These are phyloP conservation scores for Fusarium keratoplasticum DNA, from an alignment of 2,329 filamentous ascomycete genomes.

Conservation along the genomic window DNA sequence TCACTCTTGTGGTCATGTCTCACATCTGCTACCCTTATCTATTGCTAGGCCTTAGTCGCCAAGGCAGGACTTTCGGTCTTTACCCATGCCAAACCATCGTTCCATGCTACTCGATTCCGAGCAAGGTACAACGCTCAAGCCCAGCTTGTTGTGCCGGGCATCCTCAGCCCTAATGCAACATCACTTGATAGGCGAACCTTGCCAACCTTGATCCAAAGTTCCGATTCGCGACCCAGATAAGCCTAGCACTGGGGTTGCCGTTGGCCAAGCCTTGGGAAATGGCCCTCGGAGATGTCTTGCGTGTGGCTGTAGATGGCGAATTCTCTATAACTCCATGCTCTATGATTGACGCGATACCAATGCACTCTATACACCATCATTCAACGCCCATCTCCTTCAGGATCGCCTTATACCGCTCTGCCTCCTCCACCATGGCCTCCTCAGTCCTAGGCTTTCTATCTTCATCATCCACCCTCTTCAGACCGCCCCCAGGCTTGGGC, in stretches of 20 bases:
- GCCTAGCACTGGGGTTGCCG: not conserved
- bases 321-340: not conserved
- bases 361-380: conserved; percentile 11
- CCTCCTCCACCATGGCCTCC: conserved; percentile 85
- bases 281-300: not conserved
- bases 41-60: not conserved
- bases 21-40: not conserved
- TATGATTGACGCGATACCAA: not conserved
- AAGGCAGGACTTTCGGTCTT: not conserved
- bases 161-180: not conserved
- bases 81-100: not conserved
- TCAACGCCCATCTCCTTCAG: conserved; percentile 57
- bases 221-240: not conserved
- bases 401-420: conserved; percentile 70
- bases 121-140: not conserved
- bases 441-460: conserved; percentile 73
- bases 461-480: conserved; percentile 79
- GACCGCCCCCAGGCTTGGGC: conserved; percentile 65
- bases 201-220: not conserved
- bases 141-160: not conserved
- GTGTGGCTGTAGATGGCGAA: not conserved
- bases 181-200: not conserved
- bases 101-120: not conserved
- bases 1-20: not conserved
- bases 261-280: not conserved